Conservation (phyloP, 169 alveolate species). For the Amoebophrya sp. region DNA sequence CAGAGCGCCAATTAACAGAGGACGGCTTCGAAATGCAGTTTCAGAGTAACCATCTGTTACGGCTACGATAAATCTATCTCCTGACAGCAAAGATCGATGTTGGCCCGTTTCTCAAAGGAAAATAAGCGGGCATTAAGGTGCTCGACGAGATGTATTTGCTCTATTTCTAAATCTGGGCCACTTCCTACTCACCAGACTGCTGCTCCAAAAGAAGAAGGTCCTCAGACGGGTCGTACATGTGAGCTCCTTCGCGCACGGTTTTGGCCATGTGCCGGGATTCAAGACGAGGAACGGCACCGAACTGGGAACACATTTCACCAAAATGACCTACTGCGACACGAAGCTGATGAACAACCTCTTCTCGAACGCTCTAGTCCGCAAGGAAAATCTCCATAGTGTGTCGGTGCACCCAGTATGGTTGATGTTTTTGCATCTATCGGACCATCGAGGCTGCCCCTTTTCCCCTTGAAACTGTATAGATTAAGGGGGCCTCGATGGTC, state of each 20-base stretch:
- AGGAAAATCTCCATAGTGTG: neutral
- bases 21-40: neutral
- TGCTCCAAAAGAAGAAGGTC: neutral
- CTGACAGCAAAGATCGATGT: too few relatives aligned
- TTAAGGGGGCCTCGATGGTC: too few relatives aligned
- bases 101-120: too few relatives aligned
- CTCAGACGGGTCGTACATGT: neutral
- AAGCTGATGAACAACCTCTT: constrained; percentile 23
- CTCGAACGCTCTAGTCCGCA: neutral
- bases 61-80: too few relatives aligned
- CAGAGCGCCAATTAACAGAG: too few relatives aligned
- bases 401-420: neutral
- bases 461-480: too few relatives aligned
- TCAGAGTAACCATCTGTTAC: neutral
- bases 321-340: neutral
- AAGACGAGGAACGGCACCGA: neutral
- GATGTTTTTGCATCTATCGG: too few relatives aligned
- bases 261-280: neutral
- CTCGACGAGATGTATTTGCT: too few relatives aligned
- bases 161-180: too few relatives aligned
- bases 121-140: too few relatives aligned
- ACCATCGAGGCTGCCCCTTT: too few relatives aligned
- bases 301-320: neutral
- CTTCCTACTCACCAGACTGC: constrained; percentile 16
- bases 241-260: neutral